phyloP scores from a whole-genome alignment of 2,329 filamentous ascomycete species.

The Trichoderma asperellum region DNA sequence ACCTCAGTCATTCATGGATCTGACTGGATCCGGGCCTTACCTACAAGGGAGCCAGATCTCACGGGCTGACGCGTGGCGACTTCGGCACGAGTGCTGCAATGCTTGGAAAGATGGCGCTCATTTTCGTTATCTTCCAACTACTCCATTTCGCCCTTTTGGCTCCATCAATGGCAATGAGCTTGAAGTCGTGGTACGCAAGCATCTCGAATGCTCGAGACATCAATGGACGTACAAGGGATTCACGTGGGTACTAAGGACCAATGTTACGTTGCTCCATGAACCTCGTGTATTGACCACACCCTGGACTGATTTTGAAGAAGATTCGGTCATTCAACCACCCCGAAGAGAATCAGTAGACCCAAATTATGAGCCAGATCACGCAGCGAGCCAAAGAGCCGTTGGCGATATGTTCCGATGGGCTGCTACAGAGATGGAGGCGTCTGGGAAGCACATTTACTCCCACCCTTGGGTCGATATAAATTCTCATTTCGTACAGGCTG shows the following conservation, averaged over 20 bases:
- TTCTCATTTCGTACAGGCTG: background rate
- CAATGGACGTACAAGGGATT: constrained; percentile 8
- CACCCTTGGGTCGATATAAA: constrained; percentile 16
- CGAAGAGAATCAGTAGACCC: background rate
- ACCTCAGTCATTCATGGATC: constrained; percentile 26
- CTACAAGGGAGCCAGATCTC: constrained; percentile 9
- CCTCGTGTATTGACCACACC: background rate
- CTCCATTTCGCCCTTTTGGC: constrained; percentile 18
- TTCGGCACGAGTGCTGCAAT: constrained; percentile 23
- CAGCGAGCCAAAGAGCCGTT: constrained; percentile 7
- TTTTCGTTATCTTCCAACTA: background rate
- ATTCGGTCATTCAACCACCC: background rate
- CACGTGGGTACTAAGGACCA: background rate
- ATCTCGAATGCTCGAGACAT: constrained; percentile 10
- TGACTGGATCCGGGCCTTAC: constrained; percentile 21
- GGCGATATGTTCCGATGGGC: constrained; percentile 21
- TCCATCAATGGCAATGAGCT: background rate
- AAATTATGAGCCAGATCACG: background rate
- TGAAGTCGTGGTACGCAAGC: constrained; percentile 5
- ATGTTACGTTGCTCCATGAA: constrained; percentile 1
- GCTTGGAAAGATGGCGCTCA: background rate
- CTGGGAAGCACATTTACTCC: constrained; percentile 14
- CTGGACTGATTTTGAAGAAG: background rate
- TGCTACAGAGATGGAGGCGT: constrained; percentile 13
- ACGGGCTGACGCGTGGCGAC: constrained; percentile 24